These are phyloP conservation scores for Eucalyptus sideroxylon DNA, from an alignment of 345 rosid species.

Conservation along the genomic window DNA sequence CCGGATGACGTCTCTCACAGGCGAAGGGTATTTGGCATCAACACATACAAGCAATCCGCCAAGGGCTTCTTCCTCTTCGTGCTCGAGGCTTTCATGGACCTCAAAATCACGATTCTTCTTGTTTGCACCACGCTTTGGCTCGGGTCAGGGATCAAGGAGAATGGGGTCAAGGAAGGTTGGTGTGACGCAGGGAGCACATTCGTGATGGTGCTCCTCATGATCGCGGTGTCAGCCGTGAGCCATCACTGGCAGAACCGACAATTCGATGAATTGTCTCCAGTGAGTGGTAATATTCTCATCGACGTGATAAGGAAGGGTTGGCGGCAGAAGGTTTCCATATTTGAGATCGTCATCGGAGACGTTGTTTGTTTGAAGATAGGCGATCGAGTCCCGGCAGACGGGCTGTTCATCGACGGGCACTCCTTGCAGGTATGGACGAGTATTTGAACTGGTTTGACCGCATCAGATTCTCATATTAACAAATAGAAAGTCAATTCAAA, in stretches of 20 bases:
- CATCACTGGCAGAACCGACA: constrained; percentile 37
- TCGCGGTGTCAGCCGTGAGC: constrained; percentile 33
- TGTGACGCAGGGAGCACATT: constrained; percentile 61
- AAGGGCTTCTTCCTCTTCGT: constrained; percentile 29
- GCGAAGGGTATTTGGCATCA: constrained; percentile 40
- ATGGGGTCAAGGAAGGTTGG: constrained; percentile 58
- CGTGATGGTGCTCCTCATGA: constrained; percentile 37
- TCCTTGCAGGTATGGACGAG: constrained; percentile 7
- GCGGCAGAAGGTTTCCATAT: constrained; percentile 28
- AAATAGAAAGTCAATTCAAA: no score
- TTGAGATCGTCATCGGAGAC: constrained; percentile 62
- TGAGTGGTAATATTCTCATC: constrained; percentile 38
- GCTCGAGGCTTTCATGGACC: constrained; percentile 32
- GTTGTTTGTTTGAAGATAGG: constrained; percentile 43
- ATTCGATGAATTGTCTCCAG: constrained; percentile 39
- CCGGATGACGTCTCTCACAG: constrained; percentile 20
- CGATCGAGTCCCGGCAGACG: constrained; percentile 58
- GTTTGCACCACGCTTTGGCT: constrained; percentile 48
- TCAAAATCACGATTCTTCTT: constrained; percentile 36
- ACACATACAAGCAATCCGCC: constrained; percentile 46
- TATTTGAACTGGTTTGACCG: not conserved
- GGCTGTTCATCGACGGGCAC: constrained; percentile 30
- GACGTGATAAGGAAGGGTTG: constrained; percentile 35
- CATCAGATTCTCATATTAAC: no score
- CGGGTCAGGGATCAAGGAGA: constrained; percentile 43